Evolutionary conservation across 139 green algal species (phyloP).

Genomic region (Helicosporidium sp.): DNA sequence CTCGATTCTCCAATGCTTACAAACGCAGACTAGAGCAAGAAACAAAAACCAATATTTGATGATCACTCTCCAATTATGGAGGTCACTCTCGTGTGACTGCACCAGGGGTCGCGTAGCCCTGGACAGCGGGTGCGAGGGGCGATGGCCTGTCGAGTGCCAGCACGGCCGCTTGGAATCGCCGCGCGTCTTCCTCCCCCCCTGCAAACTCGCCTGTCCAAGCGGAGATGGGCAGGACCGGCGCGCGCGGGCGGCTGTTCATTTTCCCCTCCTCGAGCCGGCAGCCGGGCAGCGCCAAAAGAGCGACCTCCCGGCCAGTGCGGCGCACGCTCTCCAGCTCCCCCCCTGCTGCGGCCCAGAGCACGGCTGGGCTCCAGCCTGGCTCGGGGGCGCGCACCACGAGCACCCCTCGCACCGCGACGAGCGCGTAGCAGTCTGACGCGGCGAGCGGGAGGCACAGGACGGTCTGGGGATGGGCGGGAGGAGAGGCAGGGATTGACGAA

Average conservation of each 20-base stretch:
- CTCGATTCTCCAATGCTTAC: no score
- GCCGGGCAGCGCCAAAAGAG: conserved; percentile 18
- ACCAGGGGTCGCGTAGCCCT: no score
- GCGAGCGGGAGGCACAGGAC: conserved; percentile 10
- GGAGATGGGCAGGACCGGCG: background rate
- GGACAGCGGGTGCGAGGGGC: no score
- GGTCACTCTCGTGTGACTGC: no score
- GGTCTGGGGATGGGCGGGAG: background rate
- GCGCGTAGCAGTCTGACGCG: conserved; percentile 10
- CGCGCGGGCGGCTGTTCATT: no score
- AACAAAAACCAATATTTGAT: no score
- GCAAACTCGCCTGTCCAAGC: background rate
- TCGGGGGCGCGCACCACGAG: conserved; percentile 13
- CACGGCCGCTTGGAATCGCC: no score
- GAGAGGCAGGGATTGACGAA: conserved; percentile 1
- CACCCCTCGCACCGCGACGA: conserved; percentile 12
- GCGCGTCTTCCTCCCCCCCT: background rate
- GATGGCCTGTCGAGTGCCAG: no score
- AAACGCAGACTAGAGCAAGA: no score
- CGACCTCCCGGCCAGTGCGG: conserved; percentile 18
- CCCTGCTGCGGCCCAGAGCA: conserved; percentile 4
- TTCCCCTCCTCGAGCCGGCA: conserved; percentile 18
- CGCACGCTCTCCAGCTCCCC: no score
- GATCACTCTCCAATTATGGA: no score
- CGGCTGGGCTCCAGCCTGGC: conserved; percentile 18